A percentile compares a stretch with the other conserved stretches of the same genome.
Evolutionary conservation across 192 early-diverging fungal species (phyloP).

Genomic region (Kappamyces sp.): DNA sequence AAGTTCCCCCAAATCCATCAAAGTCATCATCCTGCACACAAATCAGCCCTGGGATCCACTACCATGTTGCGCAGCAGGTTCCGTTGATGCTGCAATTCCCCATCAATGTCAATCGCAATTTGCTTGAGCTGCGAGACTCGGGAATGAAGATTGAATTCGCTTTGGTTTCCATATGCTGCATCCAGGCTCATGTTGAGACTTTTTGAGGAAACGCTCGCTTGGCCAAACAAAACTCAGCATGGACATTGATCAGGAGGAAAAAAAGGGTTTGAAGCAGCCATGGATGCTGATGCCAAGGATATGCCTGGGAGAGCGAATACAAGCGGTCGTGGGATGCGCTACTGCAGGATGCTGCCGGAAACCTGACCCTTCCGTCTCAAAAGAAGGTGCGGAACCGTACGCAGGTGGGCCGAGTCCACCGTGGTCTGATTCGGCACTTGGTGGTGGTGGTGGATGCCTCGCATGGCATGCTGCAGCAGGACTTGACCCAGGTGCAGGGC

Average conservation of each 20-base stretch:
- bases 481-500: conserved; percentile 74
- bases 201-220: background rate
- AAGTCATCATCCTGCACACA: conserved; percentile 10
- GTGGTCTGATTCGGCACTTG: conserved; percentile 30
- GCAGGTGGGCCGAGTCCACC: conserved; percentile 29
- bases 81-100: conserved; percentile 10
- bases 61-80: conserved; percentile 9
- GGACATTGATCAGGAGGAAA: background rate
- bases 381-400: background rate
- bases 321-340: conserved; percentile 94
- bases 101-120: conserved; percentile 17
- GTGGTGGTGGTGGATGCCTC: conserved; percentile 8
- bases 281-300: conserved; percentile 40
- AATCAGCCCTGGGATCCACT: background rate
- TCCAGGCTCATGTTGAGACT: no score
- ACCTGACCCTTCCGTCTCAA: conserved; percentile 32
- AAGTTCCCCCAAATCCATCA: conserved; percentile 7
- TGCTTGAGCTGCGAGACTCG: conserved; percentile 12
- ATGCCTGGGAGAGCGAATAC: conserved; percentile 95
- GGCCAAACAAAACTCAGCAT: background rate
- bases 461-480: background rate
- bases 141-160: conserved; percentile 1
- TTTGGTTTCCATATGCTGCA: background rate
- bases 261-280: background rate
- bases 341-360: conserved; percentile 81